Base-by-base conservation (phyloP, 2,329 filamentous ascomycete genomes). In the Trichoderma gracile region DNA sequence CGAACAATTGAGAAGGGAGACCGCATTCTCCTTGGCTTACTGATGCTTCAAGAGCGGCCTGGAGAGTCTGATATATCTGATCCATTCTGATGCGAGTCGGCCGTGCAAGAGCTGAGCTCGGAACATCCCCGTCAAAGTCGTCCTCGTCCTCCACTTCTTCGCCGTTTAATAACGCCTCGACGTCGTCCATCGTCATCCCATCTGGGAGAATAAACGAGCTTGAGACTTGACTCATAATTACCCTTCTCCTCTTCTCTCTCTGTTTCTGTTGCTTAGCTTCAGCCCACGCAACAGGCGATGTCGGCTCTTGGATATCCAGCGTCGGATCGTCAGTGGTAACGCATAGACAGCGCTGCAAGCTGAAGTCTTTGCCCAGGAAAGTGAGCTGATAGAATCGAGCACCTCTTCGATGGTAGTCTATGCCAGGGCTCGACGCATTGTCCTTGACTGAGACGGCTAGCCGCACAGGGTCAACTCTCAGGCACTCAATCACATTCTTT, bases 341-440 rank as follows among this genome's bases (percentile, higher is more conserved):
- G 52, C 72, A 75, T 60, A 74, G 76, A 63, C 77, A 78, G 57
- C 79, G 80, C 42, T 73, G 72, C 17, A 86, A 66, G 45, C 78
- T 76, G 45, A 84, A 72, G 64, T 83, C 75, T 25, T 74, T 72
- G 5, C 72, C 76, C 2, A 86, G 68, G 12, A 76, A 72, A 59
- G 76, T 78, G 15, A 83, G 67, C 65, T 85, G 82, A 60, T 80
- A 84, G 67, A 84, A 83, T 21, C 74, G 73, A 2, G 80, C 70
- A 3, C 72, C 73, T 25, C 75, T 67, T 3, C 74, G 67, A 10
- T 71, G 64, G 57, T 81, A 78, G 14, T 68, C 61, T 19, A 68
- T 68, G 15, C 76, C 76, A 2, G 69, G 64, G 0, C 73, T 73
- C 15, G 63, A 47, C 0, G 68, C 46, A 7, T 62, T 47, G 9